Base-by-base conservation (phyloP, 495 filamentous ascomycete species). In the Hypoxylon trugodes region DNA sequence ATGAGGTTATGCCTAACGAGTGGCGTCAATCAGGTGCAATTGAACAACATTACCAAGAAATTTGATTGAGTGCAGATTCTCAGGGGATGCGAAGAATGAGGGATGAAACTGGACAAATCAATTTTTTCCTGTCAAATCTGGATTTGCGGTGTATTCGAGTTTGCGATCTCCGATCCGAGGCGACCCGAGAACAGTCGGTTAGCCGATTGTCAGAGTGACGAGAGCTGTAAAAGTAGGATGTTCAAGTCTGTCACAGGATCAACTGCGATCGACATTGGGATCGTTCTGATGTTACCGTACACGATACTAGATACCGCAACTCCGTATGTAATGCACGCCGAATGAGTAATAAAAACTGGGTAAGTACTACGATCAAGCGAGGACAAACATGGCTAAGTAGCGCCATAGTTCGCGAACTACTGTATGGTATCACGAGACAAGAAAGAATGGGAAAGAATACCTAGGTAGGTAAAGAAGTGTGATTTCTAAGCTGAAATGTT, bases 401-500 rank as follows among this genome's bases (percentile, higher is more conserved):
- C 32, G 24, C 38, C 22, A 61, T 36, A 47, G 46, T 15, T 40
- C 9, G 12, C 12, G 41, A 15, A 16, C 42, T 59, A 62, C 43
- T 59, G 35, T 48, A 28, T 15, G 25, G 28, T 40, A 49, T 43
- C 33, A 59, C 42, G 50, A 60, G 37, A 53, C 26, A 12, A 37
- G 26, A 56, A 59, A 54, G 47, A 53, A 46, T 46, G 22, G 9
- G 24, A 49, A 26, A 37, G 13, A 55, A 42, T 9, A 22, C n/a
- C n/a, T n/a, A n/a, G n/a, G n/a, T n/a, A n/a, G n/a, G n/a, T n/a
- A n/a, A n/a, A 46, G 36, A 12, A n/a, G 15, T 13, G 25, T 52
- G 58, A 67, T 67, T 67, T 67, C 59, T 67, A 67, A 67, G 64
- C 57, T 6, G 37, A 13, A 28, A 38, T 32, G 28, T 13, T 12